phyloP scores from a whole-genome alignment of 2,329 filamentous ascomycete species.

The Stachybotrys elegans region DNA sequence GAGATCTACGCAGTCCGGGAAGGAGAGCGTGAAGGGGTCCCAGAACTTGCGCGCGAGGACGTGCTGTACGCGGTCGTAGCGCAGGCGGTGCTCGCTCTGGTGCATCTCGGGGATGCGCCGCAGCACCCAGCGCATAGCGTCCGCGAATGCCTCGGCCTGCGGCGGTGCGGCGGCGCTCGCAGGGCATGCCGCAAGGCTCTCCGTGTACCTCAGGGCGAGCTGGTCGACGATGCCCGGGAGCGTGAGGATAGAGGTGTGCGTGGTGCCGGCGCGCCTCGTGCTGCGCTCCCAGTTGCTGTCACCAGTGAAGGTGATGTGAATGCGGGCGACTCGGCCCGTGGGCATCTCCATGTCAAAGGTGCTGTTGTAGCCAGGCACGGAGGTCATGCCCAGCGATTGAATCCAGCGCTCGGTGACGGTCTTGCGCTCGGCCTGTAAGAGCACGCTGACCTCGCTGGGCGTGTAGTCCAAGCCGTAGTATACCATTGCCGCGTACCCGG shows the following conservation, averaged over 20 bases:
- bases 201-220: conserved; percentile 27
- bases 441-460: conserved; percentile 30
- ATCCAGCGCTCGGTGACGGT: conserved; percentile 38
- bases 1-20: conserved; percentile 19
- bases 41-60: conserved; percentile 22
- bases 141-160: conserved; percentile 16
- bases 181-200: conserved; percentile 12
- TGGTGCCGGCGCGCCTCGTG: conserved; percentile 11
- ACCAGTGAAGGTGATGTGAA: conserved; percentile 32
- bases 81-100: conserved; percentile 13
- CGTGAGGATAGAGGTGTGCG: conserved; percentile 22
- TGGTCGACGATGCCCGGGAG: conserved; percentile 28
- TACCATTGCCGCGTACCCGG: conserved; percentile 38
- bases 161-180: not conserved
- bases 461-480: conserved; percentile 34
- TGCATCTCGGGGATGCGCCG: conserved; percentile 18
- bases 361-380: conserved; percentile 17
- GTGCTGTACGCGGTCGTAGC: conserved; percentile 12
- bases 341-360: conserved; percentile 30
- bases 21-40: conserved; percentile 24
- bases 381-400: conserved; percentile 23
- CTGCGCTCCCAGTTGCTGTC: conserved; percentile 25
- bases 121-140: conserved; percentile 30
- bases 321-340: conserved; percentile 21
- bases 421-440: conserved; percentile 30